These are phyloP conservation scores for Selaginella moellendorffii DNA, from an alignment of 75 land plant genomes.

Conservation along the genomic window DNA sequence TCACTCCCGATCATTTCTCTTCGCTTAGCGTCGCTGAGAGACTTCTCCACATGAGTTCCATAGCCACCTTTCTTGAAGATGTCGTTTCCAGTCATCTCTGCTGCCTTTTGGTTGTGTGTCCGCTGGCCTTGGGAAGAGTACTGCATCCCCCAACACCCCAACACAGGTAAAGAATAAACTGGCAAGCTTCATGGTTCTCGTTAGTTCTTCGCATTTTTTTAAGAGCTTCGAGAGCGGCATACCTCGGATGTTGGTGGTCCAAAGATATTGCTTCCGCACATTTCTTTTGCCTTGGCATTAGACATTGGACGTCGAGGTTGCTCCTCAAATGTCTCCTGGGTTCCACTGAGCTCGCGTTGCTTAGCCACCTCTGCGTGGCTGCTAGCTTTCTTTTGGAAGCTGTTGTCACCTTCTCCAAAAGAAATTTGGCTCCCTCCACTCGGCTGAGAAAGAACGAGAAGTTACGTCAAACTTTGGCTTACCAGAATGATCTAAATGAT, in stretches of 20 bases:
- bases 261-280: slow-evolving; percentile 80
- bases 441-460: slow-evolving; percentile 32
- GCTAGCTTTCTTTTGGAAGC: slow-evolving; percentile 69
- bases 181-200: background rate
- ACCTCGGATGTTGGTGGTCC: slow-evolving; percentile 35
- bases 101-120: slow-evolving; percentile 45
- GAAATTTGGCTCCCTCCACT: slow-evolving; percentile 69
- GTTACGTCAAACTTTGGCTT: no score
- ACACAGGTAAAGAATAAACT: background rate
- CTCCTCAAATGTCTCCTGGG: slow-evolving; percentile 38
- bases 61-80: slow-evolving; percentile 23
- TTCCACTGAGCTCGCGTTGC: slow-evolving; percentile 85
- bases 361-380: slow-evolving; percentile 85
- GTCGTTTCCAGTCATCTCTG: slow-evolving; percentile 57
- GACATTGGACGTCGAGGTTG: slow-evolving; percentile 44
- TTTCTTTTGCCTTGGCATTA: slow-evolving; percentile 63
- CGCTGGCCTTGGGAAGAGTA: background rate
- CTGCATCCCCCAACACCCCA: no score
- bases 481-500: no score
- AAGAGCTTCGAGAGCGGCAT: background rate
- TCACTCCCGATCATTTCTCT: background rate
- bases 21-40: background rate
- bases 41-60: background rate
- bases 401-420: slow-evolving; percentile 48
- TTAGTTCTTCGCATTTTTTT: background rate